A percentile compares a stretch with the other conserved stretches of the same genome.
Evolutionary conservation across 345 rosid genomes (phyloP).

Genomic region (Linum trigynum): DNA sequence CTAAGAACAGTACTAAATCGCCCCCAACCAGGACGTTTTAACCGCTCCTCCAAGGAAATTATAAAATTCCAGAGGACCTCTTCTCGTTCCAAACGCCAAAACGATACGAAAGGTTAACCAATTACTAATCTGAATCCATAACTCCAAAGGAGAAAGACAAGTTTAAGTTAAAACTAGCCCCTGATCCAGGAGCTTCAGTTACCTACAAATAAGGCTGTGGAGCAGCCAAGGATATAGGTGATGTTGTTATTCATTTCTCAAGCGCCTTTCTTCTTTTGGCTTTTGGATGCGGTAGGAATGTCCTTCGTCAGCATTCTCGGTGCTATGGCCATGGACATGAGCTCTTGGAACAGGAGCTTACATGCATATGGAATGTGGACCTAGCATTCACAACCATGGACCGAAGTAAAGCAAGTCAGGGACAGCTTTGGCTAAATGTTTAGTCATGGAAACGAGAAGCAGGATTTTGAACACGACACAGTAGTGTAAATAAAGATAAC

Average conservation of each 20-base stretch:
- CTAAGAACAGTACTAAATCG: too few species aligned
- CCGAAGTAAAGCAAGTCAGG: neutral
- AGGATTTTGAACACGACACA: neutral
- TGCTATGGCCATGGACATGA: constrained; percentile 99
- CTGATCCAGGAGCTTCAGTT: too few species aligned
- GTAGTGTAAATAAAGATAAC: neutral
- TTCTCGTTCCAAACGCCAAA: too few species aligned
- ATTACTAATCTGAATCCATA: too few species aligned
- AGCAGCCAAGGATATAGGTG: neutral
- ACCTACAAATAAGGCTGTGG: too few species aligned
- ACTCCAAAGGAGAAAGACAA: too few species aligned
- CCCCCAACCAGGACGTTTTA: too few species aligned
- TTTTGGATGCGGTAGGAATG: constrained; percentile 28
- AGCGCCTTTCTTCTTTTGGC: constrained; percentile 55
- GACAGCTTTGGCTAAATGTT: neutral
- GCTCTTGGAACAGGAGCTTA: constrained; percentile 92
- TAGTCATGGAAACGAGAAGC: neutral
- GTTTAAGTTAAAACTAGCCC: too few species aligned
- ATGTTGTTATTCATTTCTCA: constrained; percentile 6
- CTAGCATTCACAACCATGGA: constrained; percentile 22
- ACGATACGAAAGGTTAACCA: too few species aligned
- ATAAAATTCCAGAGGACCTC: too few species aligned
- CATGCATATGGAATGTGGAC: constrained; percentile 93
- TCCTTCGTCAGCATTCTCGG: constrained; percentile 89
- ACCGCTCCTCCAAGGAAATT: too few species aligned